Evolutionary conservation across 2,329 filamentous ascomycete genomes (phyloP).

Genomic region (Cladosporium sphaerospermum): DNA sequence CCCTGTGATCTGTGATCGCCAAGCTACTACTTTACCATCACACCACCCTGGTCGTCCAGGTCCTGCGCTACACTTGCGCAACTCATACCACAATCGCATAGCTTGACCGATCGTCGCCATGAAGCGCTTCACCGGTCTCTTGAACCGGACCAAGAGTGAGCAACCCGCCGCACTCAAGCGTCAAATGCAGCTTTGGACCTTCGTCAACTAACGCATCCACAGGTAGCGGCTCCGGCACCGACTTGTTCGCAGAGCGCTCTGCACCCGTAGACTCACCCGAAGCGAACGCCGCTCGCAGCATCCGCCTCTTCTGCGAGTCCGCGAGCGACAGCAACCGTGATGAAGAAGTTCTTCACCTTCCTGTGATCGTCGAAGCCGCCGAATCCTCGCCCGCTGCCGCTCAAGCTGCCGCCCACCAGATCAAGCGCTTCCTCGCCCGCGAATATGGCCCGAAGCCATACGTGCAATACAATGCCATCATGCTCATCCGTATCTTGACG

Average conservation of each 20-base stretch:
- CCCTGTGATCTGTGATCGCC: too few species aligned
- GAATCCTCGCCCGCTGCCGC: slow-evolving; percentile 87
- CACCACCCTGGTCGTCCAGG: too few species aligned
- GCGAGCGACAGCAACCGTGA: slow-evolving; percentile 53
- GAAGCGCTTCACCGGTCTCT: slow-evolving; percentile 17
- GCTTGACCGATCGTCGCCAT: not conserved
- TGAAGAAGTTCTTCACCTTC: slow-evolving; percentile 87
- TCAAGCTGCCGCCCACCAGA: slow-evolving; percentile 68
- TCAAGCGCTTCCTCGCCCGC: slow-evolving; percentile 76
- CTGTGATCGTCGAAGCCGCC: slow-evolving; percentile 87
- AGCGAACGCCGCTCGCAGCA: slow-evolving; percentile 57
- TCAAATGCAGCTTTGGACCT: too few species aligned
- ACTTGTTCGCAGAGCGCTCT: not conserved
- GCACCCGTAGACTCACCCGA: slow-evolving; percentile 51
- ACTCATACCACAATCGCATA: too few species aligned
- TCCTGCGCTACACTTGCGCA: too few species aligned
- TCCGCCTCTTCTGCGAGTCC: slow-evolving; percentile 76
- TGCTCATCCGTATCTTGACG: slow-evolving; percentile 84
- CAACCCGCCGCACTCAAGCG: not conserved
- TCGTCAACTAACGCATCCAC: not conserved
- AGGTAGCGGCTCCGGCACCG: not conserved
- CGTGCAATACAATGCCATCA: slow-evolving; percentile 91
- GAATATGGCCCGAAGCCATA: slow-evolving; percentile 56
- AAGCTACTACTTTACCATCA: too few species aligned
- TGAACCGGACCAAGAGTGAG: slow-evolving; percentile 17